Percentiles rank a stretch among this genome's conserved stretches.
Evolutionary conservation across 345 rosid genomes (phyloP).

Genomic region (Euphorbia pulcherrima): DNA sequence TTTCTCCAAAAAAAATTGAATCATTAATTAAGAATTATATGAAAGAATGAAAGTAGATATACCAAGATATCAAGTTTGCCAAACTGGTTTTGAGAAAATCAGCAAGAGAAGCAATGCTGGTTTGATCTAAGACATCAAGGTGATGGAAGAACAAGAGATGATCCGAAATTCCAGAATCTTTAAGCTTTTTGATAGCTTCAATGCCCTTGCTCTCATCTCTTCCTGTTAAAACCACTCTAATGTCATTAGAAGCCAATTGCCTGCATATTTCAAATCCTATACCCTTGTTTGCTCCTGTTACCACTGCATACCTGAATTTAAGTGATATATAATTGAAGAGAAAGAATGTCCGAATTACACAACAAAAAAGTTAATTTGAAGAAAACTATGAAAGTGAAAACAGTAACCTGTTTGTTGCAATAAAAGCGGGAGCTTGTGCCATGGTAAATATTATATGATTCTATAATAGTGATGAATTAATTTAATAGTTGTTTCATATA

Average conservation of each 20-base stretch:
- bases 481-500: no score
- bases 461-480: no score
- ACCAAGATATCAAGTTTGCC: conserved; percentile 24
- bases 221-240: conserved; percentile 15
- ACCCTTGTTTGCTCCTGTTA: conserved; percentile 40
- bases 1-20: not conserved
- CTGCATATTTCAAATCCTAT: conserved; percentile 32
- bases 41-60: not conserved
- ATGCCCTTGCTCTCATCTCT: conserved; percentile 16
- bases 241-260: conserved; percentile 15
- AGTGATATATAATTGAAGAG: no score
- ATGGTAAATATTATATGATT: no score
- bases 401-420: conserved; percentile 14
- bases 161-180: conserved; percentile 13
- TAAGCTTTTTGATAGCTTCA: conserved; percentile 20
- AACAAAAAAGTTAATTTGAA: not conserved
- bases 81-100: conserved; percentile 13
- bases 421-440: conserved; percentile 17
- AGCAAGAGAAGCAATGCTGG: conserved; percentile 4
- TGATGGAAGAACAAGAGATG: conserved; percentile 14
- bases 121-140: conserved; percentile 9
- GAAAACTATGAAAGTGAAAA: not conserved
- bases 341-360: not conserved
- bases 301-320: conserved; percentile 30
- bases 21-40: not conserved